These are phyloP conservation scores for Geotrichum bryndzae DNA, from an alignment of 1,139 yeast species.

Conservation along the genomic window DNA sequence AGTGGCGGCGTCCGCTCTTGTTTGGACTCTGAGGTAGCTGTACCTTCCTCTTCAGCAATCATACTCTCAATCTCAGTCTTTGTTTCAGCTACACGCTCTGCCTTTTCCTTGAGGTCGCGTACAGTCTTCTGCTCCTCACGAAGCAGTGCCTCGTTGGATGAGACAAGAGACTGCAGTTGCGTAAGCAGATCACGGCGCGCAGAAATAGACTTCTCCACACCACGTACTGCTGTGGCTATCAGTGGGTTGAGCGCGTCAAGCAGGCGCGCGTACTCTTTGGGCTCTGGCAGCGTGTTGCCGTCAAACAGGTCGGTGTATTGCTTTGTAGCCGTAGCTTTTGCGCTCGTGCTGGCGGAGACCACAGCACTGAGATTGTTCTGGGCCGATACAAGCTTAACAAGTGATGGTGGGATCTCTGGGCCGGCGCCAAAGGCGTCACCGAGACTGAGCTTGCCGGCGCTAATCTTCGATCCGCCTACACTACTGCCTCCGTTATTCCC, in stretches of 20 bases:
- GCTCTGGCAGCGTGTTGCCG: slow-evolving; percentile 48
- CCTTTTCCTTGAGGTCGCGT: slow-evolving; percentile 41
- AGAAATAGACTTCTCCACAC: slow-evolving; percentile 38
- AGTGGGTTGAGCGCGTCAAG: slow-evolving; percentile 26
- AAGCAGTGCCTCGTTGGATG: slow-evolving; percentile 41
- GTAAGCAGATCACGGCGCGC: slow-evolving; percentile 40
- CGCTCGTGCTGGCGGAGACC: slow-evolving; percentile 16
- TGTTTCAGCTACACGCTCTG: slow-evolving; percentile 38
- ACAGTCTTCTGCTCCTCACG: slow-evolving; percentile 44
- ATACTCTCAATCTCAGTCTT: slow-evolving; percentile 45
- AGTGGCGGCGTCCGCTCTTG: slow-evolving; percentile 18
- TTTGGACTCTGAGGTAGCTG: slow-evolving; percentile 21
- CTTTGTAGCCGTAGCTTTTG: slow-evolving; percentile 18
- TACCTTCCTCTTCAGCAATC: slow-evolving; percentile 33
- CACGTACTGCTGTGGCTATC: slow-evolving; percentile 16
- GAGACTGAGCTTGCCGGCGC: slow-evolving; percentile 4
- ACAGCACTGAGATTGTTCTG: slow-evolving; percentile 36
- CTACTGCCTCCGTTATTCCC: not conserved
- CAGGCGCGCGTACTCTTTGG: slow-evolving; percentile 45
- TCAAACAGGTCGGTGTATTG: slow-evolving; percentile 28
- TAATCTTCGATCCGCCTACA: slow-evolving; percentile 1
- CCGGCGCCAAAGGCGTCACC: slow-evolving; percentile 29
- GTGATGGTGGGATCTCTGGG: slow-evolving; percentile 37
- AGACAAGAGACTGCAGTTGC: slow-evolving; percentile 43
- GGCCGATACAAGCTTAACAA: slow-evolving; percentile 42